A percentile compares a stretch with the other conserved stretches of the same genome.
Evolutionary conservation across 2,329 filamentous ascomycete species (phyloP).

Genomic region (Fusarium napiforme): DNA sequence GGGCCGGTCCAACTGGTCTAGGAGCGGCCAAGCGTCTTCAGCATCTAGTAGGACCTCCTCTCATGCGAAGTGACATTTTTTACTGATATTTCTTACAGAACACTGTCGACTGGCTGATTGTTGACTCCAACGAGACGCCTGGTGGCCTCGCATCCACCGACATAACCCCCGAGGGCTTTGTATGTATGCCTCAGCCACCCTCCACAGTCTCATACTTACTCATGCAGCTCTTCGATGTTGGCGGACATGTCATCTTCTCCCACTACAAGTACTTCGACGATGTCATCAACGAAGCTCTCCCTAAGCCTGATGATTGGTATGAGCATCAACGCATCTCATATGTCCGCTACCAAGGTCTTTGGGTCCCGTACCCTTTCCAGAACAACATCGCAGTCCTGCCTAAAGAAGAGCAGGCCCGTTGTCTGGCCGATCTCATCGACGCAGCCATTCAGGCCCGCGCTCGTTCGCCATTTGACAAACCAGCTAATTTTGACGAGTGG

Average conservation of each 20-base stretch:
- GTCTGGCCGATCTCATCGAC: slow-evolving; percentile 95
- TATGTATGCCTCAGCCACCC: slow-evolving; percentile 59
- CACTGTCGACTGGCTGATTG: slow-evolving; percentile 92
- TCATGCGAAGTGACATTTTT: slow-evolving; percentile 13
- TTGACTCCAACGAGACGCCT: slow-evolving; percentile 90
- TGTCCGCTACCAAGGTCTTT: slow-evolving; percentile 93
- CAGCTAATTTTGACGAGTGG: slow-evolving; percentile 98
- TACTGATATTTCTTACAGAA: slow-evolving; percentile 65
- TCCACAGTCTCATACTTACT: too few species aligned
- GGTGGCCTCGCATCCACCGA: slow-evolving; percentile 97
- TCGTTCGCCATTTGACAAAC: slow-evolving; percentile 77
- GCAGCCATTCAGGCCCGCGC: slow-evolving; percentile 88
- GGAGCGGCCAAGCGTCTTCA: slow-evolving; percentile 98
- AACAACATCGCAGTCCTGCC: slow-evolving; percentile 99
- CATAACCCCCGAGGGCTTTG: slow-evolving; percentile 94
- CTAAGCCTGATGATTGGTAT: slow-evolving; percentile 94
- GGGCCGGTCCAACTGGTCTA: slow-evolving; percentile 94
- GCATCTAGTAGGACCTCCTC: slow-evolving; percentile 76
- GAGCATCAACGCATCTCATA: slow-evolving; percentile 98
- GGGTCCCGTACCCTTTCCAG: slow-evolving; percentile 99
- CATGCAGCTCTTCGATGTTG: slow-evolving; percentile 91
- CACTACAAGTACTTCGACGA: slow-evolving; percentile 99
- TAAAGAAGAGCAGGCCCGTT: slow-evolving; percentile 95
- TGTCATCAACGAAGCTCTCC: slow-evolving; percentile 95
- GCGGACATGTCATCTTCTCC: slow-evolving; percentile 98